Evolutionary conservation across 768 basidiomycete species (phyloP).

Genomic region (Tulasnella sp.): DNA sequence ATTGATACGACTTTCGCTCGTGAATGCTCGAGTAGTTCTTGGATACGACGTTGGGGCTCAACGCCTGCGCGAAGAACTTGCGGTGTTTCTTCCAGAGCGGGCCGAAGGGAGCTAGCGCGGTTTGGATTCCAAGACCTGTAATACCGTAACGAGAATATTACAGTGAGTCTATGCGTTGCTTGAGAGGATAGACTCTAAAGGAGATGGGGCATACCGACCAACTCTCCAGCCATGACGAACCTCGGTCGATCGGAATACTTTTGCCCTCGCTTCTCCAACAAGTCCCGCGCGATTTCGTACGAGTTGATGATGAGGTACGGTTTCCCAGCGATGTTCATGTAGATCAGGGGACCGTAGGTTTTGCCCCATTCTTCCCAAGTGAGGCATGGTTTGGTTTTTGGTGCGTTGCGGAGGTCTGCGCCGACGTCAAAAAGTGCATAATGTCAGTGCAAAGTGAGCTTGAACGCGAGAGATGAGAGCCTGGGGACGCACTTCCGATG

Average conservation of each 20-base stretch:
- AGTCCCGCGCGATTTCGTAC: conserved; percentile 21
- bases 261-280: conserved; percentile 22
- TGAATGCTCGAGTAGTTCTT: not conserved
- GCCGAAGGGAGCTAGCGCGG: not conserved
- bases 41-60: not conserved
- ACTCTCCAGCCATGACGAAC: conserved; percentile 16
- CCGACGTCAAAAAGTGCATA: not conserved
- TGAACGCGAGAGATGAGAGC: not conserved
- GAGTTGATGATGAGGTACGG: conserved; percentile 19
- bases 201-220: not conserved
- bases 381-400: not conserved
- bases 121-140: not conserved
- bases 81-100: not conserved
- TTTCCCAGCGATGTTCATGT: not conserved
- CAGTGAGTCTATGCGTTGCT: not conserved
- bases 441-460: not conserved
- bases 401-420: not conserved
- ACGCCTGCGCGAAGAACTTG: not conserved
- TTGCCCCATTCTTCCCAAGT: conserved; percentile 14
- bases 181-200: not conserved
- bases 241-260: conserved; percentile 23
- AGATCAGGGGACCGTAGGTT: conserved; percentile 10
- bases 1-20: not conserved
- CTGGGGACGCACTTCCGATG: not conserved
- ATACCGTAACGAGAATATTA: not conserved